Evolutionary conservation across 495 filamentous ascomycete genomes (phyloP), one percentile per base, ranked within the genome.

Genomic region (Viridothelium virens): DNA sequence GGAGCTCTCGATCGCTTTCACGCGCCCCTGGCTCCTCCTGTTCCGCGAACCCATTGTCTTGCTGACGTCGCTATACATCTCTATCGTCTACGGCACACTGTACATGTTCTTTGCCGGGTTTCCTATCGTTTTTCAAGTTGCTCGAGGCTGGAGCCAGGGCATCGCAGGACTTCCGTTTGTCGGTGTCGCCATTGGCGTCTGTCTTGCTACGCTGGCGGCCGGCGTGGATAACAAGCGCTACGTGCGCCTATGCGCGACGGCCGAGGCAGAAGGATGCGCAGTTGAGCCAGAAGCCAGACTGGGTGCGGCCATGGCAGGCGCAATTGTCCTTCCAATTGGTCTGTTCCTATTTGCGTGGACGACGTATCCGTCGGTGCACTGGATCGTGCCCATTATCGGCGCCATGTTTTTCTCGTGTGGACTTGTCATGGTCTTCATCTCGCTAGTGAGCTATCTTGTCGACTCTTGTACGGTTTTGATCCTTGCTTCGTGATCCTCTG

Each of bases 21-120:
- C 81, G 3, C 82, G 86, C 2, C 87, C 86, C 0, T 74, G 87
- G 66, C 75, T 77, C 50, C 83, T 89, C 76, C 77, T 88, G 10
- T 56, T 81, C 56, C 70, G 79, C 36, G 84, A 88, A 66, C 86
- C 86, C 0, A 85, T 87, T 61, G 75, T 89, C 46, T 66, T 85
- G 61, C 75, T 83, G 47, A 67, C 79, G 56, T 71, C 77, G 9
- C 56, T 80, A 16, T 74, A 75, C 39, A 72, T 80, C 56, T 73
- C 67, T n/a, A 71, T 75, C n/a, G 65, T 76, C 62, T 76, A 75
- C 65, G 73, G 69, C 18, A 75, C 70, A 37, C 37, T 76, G 14
- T 76, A 75, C 46, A 65, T 71, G n/a, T 68, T 70, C 66, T 71
- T 76, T 61, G 63, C 64, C 31, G 73, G 71, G 9, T 74, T 69